Evolutionary conservation across 129 eudicot genomes (phyloP), one percentile per base, ranked within the genome.

Genomic region (Flaveria bidentis): DNA sequence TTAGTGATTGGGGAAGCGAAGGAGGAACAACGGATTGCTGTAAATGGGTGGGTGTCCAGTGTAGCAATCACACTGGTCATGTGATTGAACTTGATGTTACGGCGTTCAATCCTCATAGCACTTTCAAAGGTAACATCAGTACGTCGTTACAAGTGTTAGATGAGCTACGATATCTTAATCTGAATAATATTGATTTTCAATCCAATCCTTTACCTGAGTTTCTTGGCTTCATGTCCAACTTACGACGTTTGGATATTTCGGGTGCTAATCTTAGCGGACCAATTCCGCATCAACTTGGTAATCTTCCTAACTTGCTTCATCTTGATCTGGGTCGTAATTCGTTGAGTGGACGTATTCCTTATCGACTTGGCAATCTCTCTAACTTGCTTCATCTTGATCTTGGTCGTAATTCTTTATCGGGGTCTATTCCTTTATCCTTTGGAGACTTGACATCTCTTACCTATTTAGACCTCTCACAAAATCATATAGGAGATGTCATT

Each of bases 11-110:
- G 89, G 75, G 80, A n/a, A 58, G 79, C 12, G 73, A 73, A 61
- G 76, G 72, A 44, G 83, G 69, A 51, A 45, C 16, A 17, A 63
- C 0, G 15, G 83, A 83, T 20, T 80, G 92, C n/a, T 84, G 92
- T 74, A 53, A 33, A 72, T 84, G 88, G 88, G 41, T 9, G 3
- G 83, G 85, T 2, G 75, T 87, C 50, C 5, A 1, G 0, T 82
- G 92, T 58, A 30, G 70, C 76, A 39, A 78, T 55, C 41, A 3
- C 23, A 82, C 82, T 1, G 74, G 83, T 73, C 85, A 77, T 64
- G 85, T 86, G 14, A 62, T 33, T 8, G 20, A 0, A 2, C 72
- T 85, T 45, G 5, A 69, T 78, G 84, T 86, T 68, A n/a, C 57
- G 11, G 2, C 41, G 8, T 14, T 36, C 41, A 36, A 9, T 25